Evolutionary conservation across 306 rosid species (phyloP), one percentile per base, ranked within the genome.

Genomic region (Clitoria ternatea): DNA sequence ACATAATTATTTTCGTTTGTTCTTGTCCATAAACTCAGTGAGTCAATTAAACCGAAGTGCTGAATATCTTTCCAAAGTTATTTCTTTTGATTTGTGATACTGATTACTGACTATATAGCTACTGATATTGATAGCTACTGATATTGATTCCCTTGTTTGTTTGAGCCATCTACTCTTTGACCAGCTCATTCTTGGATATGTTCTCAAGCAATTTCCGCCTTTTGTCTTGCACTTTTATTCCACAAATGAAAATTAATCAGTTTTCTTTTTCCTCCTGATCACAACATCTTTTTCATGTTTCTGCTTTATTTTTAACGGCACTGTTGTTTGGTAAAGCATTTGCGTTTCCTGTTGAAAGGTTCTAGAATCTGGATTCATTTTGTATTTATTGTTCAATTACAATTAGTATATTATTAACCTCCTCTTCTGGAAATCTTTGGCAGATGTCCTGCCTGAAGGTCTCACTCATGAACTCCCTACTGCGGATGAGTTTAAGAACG

Each of bases 401-500:
- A 50, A 12, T 50, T 65, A 44, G 22, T 57, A 22, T 60, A 7
- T 17, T 61, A 44, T 29, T 64, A 43, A 22, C 27, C 47, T 73
- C 55, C 10, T 56, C 44, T 17, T 14, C 39, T 11, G 29, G 15
- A 68, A 55, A 61, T 77, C 73, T 65, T 24, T 75, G 68, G 0
- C 85, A 94, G 97, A 82, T 82, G 74, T 68, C 63, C 88, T 94
- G 23, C 99, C 99, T 0, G 95, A 89, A 72, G 97, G 96, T 78
- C 97, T 94, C 66, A 81, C 85, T 52, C 94, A 79, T n/a, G 99
- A 91, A 80, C 95, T 94, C 61, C 99, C 97, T 52, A 82, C 42
- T 71, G 96, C 99, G 1, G 97, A 91, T 35, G 89, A 83, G 72
- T 75, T 69, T 52, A 79, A 67, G 12, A 77, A 83, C 30, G 66